Conservation (phyloP, 805 yeast species). For the Starmera quercuum region DNA sequence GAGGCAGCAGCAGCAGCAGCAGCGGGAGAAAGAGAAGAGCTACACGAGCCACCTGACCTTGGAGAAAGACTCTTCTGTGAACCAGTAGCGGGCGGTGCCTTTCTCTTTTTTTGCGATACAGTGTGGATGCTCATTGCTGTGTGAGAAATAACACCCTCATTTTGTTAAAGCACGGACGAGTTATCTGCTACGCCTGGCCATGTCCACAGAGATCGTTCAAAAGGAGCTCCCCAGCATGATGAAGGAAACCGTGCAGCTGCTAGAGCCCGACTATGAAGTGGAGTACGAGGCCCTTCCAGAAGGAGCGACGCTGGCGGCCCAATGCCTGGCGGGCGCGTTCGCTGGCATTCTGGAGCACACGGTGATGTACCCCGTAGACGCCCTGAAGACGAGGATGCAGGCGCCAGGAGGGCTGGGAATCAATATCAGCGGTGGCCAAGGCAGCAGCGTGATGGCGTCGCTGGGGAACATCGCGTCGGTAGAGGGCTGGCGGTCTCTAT, state of each 20-base stretch:
- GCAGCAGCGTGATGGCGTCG: constrained; percentile 42
- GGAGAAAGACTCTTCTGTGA: no score
- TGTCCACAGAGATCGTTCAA: no score
- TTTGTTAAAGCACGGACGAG: no score
- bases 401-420: constrained; percentile 12
- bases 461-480: constrained; percentile 66
- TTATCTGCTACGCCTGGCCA: no score
- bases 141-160: no score
- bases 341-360: constrained; percentile 99
- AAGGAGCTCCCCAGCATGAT: no score
- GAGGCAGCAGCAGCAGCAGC: no score
- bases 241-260: no score
- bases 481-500: constrained; percentile 82
- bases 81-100: no score
- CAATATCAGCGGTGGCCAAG: constrained; percentile 15
- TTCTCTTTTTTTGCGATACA: not conserved
- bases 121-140: not conserved
- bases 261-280: constrained; percentile 36
- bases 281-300: constrained; percentile 93
- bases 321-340: constrained; percentile 88
- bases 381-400: constrained; percentile 93
- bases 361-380: constrained; percentile 93
- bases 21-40: no score
- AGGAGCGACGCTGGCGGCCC: constrained; percentile 73
- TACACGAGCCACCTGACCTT: no score